Percentiles rank a stretch among this genome's conserved stretches.
phyloP scores from a whole-genome alignment of 192 early-diverging fungal genomes.

The Coemansia sp. region DNA sequence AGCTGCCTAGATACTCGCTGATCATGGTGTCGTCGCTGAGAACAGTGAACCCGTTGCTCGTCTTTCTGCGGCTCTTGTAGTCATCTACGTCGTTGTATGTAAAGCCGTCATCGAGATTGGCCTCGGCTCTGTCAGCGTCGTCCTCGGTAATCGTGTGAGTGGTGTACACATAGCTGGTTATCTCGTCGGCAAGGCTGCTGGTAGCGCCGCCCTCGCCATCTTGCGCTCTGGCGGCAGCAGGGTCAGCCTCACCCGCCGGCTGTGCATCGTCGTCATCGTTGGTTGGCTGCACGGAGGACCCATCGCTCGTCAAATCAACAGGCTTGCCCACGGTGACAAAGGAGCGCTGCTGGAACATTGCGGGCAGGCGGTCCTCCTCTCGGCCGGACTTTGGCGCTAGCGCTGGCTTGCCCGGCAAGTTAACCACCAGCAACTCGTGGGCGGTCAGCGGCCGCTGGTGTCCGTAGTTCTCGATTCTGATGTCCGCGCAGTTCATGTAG shows the following conservation, averaged over 20 bases:
- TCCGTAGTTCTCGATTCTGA: conserved; percentile 58
- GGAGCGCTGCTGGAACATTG: conserved; percentile 39
- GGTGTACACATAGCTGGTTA: conserved; percentile 42
- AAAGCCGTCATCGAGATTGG: conserved; percentile 31
- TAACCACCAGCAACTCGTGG: conserved; percentile 53
- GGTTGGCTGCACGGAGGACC: neutral
- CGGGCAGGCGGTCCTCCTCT: conserved; percentile 33
- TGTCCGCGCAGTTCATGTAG: conserved; percentile 72
- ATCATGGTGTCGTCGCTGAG: conserved; percentile 36
- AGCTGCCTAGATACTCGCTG: conserved; percentile 32
- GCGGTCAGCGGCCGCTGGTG: conserved; percentile 49
- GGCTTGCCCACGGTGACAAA: conserved; percentile 48
- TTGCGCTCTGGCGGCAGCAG: conserved; percentile 17
- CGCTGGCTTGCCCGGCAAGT: conserved; percentile 33
- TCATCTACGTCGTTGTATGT: conserved; percentile 37
- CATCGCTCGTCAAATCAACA: conserved; percentile 18
- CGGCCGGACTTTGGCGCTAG: conserved; percentile 43
- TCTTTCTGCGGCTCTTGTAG: conserved; percentile 25
- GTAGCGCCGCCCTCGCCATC: neutral
- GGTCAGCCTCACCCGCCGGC: conserved; percentile 18
- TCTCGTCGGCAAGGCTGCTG: conserved; percentile 26
- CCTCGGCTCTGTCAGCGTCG: conserved; percentile 15
- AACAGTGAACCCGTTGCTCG: conserved; percentile 34
- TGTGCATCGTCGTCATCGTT: conserved; percentile 1
- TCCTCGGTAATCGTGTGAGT: conserved; percentile 37